Base-by-base conservation (phyloP, 2,329 filamentous ascomycete genomes). In the Cercospora berteroae region DNA sequence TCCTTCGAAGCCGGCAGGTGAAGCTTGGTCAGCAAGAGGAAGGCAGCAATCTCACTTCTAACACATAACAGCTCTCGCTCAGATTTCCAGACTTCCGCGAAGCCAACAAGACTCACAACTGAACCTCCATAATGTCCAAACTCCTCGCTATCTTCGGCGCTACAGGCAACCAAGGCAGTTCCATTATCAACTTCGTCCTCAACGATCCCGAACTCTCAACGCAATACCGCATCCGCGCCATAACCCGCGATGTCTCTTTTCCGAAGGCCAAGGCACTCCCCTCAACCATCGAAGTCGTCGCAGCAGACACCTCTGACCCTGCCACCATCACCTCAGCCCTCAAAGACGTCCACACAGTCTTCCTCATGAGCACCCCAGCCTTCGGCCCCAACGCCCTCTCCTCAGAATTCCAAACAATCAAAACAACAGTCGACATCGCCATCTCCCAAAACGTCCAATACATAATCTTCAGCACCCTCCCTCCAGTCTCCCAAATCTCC, bases 91-190 rank as follows among this genome's bases (percentile, higher is more conserved):
- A 3, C 5, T 27, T 27, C 25, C 5, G 25, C 25, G 5, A 27
- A 27, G 25, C 25, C 25, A 27, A 27, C 25, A 27, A 3, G 25
- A 3, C 25, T 27, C 25, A 27, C 25, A 5, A 27, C 25, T 27
- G 25, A 5, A 27, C 5, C 25, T 3, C 25, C 64, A 39, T 20
- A 16, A 72, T 72, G 69, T 50, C 70, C 18, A 84, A 84, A 69
- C 78, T 84, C 70, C 80, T 87, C 72, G 83, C 83, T 48, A 80
- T 88, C 4, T 84, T 88, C 68, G 86, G 86, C 18, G 83, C 85
- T 42, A 88, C 86, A 18, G 85, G 86, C 63, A 82, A 83, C 66
- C 87, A 89, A 77, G 87, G 87, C 63, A 82, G 83, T 66, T 85
- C 85, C 4, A 81, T 88, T 57, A 82, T 85, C 57, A 74, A 77